phyloP scores from a whole-genome alignment of 768 basidiomycete genomes.

The Sarcodon aspratus region DNA sequence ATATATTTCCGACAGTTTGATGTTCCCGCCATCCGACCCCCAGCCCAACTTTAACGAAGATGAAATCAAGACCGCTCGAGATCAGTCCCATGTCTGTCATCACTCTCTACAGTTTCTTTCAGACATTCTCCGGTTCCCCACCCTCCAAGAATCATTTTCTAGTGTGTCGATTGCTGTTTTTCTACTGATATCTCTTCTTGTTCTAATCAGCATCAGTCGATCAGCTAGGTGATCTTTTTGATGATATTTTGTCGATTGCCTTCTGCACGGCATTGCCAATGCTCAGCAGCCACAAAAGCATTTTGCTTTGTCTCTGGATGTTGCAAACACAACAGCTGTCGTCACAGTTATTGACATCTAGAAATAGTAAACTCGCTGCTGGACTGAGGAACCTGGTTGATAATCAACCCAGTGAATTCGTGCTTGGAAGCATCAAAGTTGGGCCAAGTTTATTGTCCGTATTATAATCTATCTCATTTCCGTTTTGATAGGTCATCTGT shows the following conservation, averaged over 20 bases:
- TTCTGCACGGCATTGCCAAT: constrained; percentile 21
- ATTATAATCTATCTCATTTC: neutral
- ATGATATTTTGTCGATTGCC: constrained; percentile 32
- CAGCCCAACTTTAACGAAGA: constrained; percentile 17
- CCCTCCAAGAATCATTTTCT: constrained; percentile 33
- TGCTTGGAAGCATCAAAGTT: neutral
- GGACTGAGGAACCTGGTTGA: constrained; percentile 19
- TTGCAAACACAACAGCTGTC: constrained; percentile 40
- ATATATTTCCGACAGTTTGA: constrained; percentile 4
- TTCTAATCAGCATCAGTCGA: constrained; percentile 18
- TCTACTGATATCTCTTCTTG: constrained; percentile 1
- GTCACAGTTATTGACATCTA: constrained; percentile 20
- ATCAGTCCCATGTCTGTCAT: constrained; percentile 36
- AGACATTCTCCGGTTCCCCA: constrained; percentile 35
- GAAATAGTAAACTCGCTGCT: constrained; percentile 23
- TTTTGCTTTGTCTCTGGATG: constrained; percentile 36
- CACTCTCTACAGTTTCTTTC: constrained; percentile 40
- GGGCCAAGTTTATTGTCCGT: neutral
- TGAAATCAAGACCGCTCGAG: constrained; percentile 26
- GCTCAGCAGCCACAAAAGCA: constrained; percentile 31
- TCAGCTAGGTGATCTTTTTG: constrained; percentile 32
- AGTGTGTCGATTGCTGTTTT: constrained; percentile 19
- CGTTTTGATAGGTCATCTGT: neutral
- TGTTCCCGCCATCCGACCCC: constrained; percentile 3
- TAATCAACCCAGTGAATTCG: neutral